Conservation (phyloP, 768 basidiomycete genomes). For the Xanthoconium purpureum region DNA sequence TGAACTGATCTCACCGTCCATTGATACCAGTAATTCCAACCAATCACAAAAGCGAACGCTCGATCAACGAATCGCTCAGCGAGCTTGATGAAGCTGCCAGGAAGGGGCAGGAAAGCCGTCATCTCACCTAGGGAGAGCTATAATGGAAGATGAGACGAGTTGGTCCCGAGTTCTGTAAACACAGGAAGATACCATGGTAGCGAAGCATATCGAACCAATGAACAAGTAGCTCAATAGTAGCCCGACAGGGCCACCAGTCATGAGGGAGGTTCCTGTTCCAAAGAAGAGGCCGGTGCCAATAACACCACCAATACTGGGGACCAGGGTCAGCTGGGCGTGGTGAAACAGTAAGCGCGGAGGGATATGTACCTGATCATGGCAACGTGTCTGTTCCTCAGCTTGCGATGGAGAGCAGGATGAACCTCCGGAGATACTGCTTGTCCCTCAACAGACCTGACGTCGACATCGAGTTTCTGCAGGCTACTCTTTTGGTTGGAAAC, state of each 20-base stretch:
- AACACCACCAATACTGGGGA: neutral
- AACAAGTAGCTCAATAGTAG: neutral
- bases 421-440: neutral
- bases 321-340: neutral
- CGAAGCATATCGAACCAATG: neutral
- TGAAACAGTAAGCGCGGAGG: neutral
- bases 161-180: neutral
- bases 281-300: conserved; percentile 4
- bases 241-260: conserved; percentile 1
- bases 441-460: neutral
- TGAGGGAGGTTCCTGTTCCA: neutral
- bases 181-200: neutral
- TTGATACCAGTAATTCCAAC: conserved; percentile 6
- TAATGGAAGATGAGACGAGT: neutral
- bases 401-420: neutral
- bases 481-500: neutral
- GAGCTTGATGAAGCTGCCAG: conserved; percentile 3
- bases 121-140: conserved; percentile 4
- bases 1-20: neutral
- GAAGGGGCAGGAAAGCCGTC: neutral
- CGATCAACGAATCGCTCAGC: conserved; percentile 4
- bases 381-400: neutral
- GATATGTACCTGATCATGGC: neutral
- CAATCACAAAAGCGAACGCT: conserved; percentile 1
- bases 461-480: neutral